phyloP scores from a whole-genome alignment of 805 yeast species.

The Sugiyamaella americana region DNA sequence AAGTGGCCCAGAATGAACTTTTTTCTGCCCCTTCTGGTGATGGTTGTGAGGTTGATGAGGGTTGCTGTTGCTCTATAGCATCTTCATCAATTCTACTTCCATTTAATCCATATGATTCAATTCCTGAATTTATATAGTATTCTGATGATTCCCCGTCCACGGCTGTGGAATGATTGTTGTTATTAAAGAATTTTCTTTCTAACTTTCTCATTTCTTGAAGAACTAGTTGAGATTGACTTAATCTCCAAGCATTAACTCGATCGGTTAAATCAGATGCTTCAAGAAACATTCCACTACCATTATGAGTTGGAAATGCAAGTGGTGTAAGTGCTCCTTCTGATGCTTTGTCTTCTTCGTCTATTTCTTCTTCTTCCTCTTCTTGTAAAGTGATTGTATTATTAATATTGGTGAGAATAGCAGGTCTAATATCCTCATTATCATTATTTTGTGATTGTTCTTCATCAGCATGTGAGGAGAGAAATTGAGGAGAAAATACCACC shows the following conservation, averaged over 20 bases:
- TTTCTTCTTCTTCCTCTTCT: background rate
- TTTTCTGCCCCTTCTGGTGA: background rate
- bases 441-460: background rate
- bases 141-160: background rate
- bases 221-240: constrained; percentile 33
- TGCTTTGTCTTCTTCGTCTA: background rate
- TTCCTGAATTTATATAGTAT: constrained; percentile 3
- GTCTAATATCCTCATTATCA: background rate
- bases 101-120: constrained; percentile 9
- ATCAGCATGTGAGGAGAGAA: constrained; percentile 8
- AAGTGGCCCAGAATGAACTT: constrained; percentile 15
- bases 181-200: constrained; percentile 2
- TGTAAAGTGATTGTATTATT: background rate
- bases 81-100: background rate
- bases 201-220: constrained; percentile 26
- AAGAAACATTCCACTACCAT: constrained; percentile 31
- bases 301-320: constrained; percentile 32
- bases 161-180: background rate
- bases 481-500: constrained; percentile 35
- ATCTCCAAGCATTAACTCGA: constrained; percentile 37
- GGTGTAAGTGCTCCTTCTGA: constrained; percentile 20
- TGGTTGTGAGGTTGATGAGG: background rate
- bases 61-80: too few species aligned
- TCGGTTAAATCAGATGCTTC: constrained; percentile 29
- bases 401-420: background rate